A percentile compares a stretch with the other conserved stretches of the same genome.
These are phyloP conservation scores for Yarrowia galli DNA, from an alignment of 1,139 yeast species.

Conservation along the genomic window DNA sequence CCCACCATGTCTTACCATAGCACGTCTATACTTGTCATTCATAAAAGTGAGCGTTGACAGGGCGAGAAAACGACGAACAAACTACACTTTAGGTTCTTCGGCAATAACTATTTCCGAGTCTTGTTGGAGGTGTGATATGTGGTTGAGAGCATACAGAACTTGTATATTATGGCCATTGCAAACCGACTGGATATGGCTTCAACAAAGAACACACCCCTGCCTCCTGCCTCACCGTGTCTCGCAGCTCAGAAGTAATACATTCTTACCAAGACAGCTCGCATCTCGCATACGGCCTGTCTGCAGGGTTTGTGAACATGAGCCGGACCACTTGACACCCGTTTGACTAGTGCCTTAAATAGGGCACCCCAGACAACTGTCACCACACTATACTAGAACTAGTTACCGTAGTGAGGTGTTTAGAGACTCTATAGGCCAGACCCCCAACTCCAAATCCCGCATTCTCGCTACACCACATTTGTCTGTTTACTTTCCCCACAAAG, in stretches of 20 bases:
- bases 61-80: not conserved
- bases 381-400: too few relatives aligned
- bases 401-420: too few relatives aligned
- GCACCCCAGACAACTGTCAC: too few relatives aligned
- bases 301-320: slow-evolving; percentile 5
- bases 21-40: not conserved
- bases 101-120: slow-evolving; percentile 1
- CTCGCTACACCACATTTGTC: not conserved
- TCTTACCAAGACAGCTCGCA: slow-evolving; percentile 6
- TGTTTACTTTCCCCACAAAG: slow-evolving; percentile 3
- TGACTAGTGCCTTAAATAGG: slow-evolving; percentile 8
- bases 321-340: slow-evolving; percentile 3
- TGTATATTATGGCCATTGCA: too few relatives aligned
- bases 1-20: not conserved
- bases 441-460: not conserved
- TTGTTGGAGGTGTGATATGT: not conserved
- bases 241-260: slow-evolving; percentile 3
- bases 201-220: too few relatives aligned
- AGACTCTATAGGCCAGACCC: too few relatives aligned
- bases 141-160: too few relatives aligned
- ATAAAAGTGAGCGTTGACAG: not conserved
- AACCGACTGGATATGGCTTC: too few relatives aligned
- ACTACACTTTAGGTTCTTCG: slow-evolving; percentile 10
- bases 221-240: not conserved
- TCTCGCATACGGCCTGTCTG: slow-evolving; percentile 30